Evolutionary conservation across 371 early-diverging fungal species (phyloP), one percentile per base, ranked within the genome.

Genomic region (Syncephalastrum contaminatum): DNA sequence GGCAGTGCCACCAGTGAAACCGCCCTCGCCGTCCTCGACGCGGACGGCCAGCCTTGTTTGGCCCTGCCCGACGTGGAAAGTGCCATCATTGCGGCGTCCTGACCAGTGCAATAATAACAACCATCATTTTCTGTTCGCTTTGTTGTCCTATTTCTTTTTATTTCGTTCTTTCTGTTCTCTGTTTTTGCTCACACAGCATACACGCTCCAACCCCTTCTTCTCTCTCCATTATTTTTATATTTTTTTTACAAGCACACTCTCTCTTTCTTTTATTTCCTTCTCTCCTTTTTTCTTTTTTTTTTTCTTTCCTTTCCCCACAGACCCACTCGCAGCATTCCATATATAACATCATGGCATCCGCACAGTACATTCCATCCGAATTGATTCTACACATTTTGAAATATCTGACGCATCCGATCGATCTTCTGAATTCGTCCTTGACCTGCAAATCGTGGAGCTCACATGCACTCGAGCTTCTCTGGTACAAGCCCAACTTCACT

Each of bases 361-460:
- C 67, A 20, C 70, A 72, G 46, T 19, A 43, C 48, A 60, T 76
- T 46, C 75, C 77, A 8, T 69, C 72, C 7, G 83, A 82, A 60
- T 52, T 82, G 36, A 59, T 82, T 46, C 27, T 69, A 5, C 73
- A 80, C 44, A 80, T 82, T 60, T 60, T 82, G 10, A 67, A 71
- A 55, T 63, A 69, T 30, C 52, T 82, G 19, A 42, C 68, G 15
- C 62, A 75, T 21, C 59, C 70, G 20, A 30, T 66, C 7, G 75
- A 78, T 56, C 61, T 77, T 19, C 62, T 69, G 12, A 54, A 63
- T 13, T 75, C 76, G 54, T 67, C 77, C 13, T 51, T 80, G 18
- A 66, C 67, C 16, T 82, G 79, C 47, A 69, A 66, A 54, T 53
- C 70, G 10, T 82, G 80, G 80, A 75, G 75, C 43, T 63, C 66